phyloP scores from a whole-genome alignment of 192 early-diverging fungal genomes.

The Gaertneriomyces semiglobifer region DNA sequence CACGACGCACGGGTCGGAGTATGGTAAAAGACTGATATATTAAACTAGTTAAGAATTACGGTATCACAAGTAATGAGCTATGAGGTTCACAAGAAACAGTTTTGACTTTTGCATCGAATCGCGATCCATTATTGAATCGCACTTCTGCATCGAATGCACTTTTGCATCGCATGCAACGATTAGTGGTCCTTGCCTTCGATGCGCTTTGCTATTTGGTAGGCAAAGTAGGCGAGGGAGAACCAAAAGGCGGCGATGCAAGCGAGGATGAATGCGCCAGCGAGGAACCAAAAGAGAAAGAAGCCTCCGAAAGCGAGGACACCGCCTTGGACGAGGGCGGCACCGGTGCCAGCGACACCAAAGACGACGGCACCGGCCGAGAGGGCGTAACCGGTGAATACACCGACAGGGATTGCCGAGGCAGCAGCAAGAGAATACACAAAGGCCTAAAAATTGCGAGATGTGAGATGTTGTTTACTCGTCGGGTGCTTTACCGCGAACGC shows the following conservation, averaged over 20 bases:
- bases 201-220: constrained; percentile 36
- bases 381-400: constrained; percentile 34
- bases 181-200: constrained; percentile 14
- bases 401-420: constrained; percentile 35
- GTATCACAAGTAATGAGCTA: too few relatives aligned
- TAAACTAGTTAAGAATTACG: too few relatives aligned
- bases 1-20: too few relatives aligned
- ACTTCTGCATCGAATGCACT: too few relatives aligned
- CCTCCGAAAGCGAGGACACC: constrained; percentile 38
- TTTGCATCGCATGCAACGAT: too few relatives aligned
- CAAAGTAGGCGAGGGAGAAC: constrained; percentile 45
- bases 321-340: constrained; percentile 40
- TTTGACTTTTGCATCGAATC: too few relatives aligned
- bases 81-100: too few relatives aligned
- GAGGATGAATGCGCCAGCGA: constrained; percentile 37
- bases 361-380: constrained; percentile 26
- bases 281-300: constrained; percentile 42
- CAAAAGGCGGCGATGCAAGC: constrained; percentile 39
- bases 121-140: too few relatives aligned
- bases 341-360: constrained; percentile 37
- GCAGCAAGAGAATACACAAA: constrained; percentile 37
- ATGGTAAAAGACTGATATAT: too few relatives aligned
- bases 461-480: too few relatives aligned
- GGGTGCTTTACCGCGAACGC: too few relatives aligned
- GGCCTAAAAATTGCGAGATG: too few relatives aligned